phyloP scores from a whole-genome alignment of 208 protist genomes.

The Porcisia deanei region DNA sequence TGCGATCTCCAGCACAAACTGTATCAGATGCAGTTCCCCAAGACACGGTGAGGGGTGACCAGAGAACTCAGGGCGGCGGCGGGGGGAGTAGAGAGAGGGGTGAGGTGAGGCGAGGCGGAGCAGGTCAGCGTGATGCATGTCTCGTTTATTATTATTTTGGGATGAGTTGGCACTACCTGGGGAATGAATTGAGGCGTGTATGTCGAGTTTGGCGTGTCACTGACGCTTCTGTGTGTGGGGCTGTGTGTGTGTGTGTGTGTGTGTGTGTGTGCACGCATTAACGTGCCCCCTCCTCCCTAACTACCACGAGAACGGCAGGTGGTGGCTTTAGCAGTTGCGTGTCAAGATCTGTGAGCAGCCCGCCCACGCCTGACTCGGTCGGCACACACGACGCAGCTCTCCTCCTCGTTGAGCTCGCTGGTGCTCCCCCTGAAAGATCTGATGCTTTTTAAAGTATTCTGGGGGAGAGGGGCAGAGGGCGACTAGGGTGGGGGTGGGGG shows the following conservation, averaged over 20 bases:
- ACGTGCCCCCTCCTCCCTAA: neutral
- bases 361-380: neutral
- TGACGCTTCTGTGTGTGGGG: neutral
- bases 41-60: constrained; percentile 36
- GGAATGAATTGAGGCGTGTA: too few species aligned
- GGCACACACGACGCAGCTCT: neutral
- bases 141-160: too few species aligned
- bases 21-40: constrained; percentile 91
- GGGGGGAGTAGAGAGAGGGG: too few species aligned
- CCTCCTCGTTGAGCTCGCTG: neutral
- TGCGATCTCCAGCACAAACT: constrained; percentile 91
- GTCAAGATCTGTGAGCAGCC: too few species aligned
- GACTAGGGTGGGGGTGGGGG: neutral
- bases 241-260: constrained; percentile 4
- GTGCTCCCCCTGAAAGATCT: neutral
- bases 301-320: neutral
- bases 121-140: neutral
- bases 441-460: too few species aligned
- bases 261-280: neutral
- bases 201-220: too few species aligned
- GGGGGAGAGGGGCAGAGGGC: too few species aligned
- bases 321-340: neutral
- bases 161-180: too few species aligned
- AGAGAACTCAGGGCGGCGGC: too few species aligned
- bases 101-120: too few species aligned